A percentile compares a stretch with the other conserved stretches of the same genome.
Evolutionary conservation across 371 early-diverging fungal species (phyloP).

Genomic region (Blakeslea trispora): DNA sequence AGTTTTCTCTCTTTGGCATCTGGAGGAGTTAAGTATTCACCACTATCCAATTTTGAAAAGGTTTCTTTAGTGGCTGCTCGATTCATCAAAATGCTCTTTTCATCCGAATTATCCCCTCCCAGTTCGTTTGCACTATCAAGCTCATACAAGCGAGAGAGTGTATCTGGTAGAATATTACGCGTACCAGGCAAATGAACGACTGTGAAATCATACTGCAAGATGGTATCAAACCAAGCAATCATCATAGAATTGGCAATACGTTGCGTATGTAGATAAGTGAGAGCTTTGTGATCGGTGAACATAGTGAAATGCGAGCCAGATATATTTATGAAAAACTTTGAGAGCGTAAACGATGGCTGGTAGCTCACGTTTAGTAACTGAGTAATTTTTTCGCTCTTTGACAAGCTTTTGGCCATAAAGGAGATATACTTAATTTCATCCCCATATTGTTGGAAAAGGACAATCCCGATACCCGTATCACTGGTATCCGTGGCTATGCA

Average conservation of each 20-base stretch:
- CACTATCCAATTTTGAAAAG: neutral
- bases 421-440: too few relatives aligned
- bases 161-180: slow-evolving; percentile 14
- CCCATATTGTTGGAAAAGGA: too few relatives aligned
- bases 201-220: slow-evolving; percentile 14
- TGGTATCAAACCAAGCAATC: slow-evolving; percentile 20
- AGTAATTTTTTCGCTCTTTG: too few relatives aligned
- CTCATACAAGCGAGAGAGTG: slow-evolving; percentile 8
- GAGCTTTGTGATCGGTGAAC: neutral
- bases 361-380: too few relatives aligned
- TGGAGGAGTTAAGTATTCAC: neutral
- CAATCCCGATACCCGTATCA: too few relatives aligned
- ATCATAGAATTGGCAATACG: slow-evolving; percentile 12
- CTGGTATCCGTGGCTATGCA: too few relatives aligned
- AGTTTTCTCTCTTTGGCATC: neutral
- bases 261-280: slow-evolving; percentile 14
- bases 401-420: too few relatives aligned
- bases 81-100: neutral
- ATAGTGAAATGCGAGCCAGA: neutral
- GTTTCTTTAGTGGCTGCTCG: neutral
- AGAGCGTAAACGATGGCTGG: neutral
- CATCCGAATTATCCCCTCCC: slow-evolving; percentile 5
- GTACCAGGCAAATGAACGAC: slow-evolving; percentile 19
- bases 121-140: slow-evolving; percentile 1
- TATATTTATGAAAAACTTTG: neutral